These are phyloP conservation scores for Cicer arietinum DNA, from an alignment of 306 rosid genomes.

Conservation along the genomic window DNA sequence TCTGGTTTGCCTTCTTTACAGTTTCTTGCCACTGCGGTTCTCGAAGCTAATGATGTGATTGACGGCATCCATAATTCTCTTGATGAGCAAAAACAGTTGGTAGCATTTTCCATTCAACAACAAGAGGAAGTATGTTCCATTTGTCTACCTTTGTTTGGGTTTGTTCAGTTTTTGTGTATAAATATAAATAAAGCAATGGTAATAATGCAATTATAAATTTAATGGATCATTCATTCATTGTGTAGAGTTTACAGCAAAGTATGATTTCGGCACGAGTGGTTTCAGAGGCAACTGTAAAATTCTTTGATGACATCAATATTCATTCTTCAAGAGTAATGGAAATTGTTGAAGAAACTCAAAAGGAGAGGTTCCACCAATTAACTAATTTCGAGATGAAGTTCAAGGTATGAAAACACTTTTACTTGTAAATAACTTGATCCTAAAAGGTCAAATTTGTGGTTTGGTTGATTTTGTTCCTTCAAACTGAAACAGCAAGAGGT, in stretches of 20 bases:
- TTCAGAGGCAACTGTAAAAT: constrained; percentile 67
- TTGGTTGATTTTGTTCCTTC: constrained; percentile 40
- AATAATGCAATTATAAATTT: constrained; percentile 40
- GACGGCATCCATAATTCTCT: constrained; percentile 67
- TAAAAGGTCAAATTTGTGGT: neutral
- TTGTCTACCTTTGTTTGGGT: neutral
- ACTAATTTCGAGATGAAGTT: constrained; percentile 73
- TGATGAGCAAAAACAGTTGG: constrained; percentile 71
- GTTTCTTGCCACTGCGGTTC: constrained; percentile 73
- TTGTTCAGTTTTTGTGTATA: constrained; percentile 10
- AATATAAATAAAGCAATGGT: constrained; percentile 10
- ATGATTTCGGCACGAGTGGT: constrained; percentile 64
- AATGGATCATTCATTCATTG: constrained; percentile 20
- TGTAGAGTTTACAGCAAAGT: constrained; percentile 70
- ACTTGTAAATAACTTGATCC: neutral
- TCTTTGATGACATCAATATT: constrained; percentile 63
- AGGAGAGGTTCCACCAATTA: constrained; percentile 60
- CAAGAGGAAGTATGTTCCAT: constrained; percentile 69
- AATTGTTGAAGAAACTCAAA: constrained; percentile 67
- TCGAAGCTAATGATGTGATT: constrained; percentile 72
- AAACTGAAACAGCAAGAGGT: constrained; percentile 71
- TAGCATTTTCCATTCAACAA: constrained; percentile 64
- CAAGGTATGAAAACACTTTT: constrained; percentile 56
- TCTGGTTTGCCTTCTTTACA: constrained; percentile 44
- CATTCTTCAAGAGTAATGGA: constrained; percentile 63